phyloP scores from a whole-genome alignment of 805 yeast genomes.

The Metschnikowia proteae region DNA sequence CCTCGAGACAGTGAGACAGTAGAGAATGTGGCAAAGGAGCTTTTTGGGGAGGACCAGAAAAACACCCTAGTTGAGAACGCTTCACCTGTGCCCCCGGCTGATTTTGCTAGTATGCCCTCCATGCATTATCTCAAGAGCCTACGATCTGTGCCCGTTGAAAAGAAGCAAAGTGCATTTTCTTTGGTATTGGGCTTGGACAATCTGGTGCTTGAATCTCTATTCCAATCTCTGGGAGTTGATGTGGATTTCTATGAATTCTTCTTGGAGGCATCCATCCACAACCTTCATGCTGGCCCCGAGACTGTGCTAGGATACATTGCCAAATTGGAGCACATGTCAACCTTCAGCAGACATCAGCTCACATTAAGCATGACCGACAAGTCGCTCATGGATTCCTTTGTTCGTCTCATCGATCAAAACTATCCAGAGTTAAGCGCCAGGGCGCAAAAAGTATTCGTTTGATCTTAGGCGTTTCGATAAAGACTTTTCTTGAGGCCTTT shows the following conservation, averaged over 20 bases:
- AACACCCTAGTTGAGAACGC: neutral
- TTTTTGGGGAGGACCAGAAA: slow-evolving; percentile 8
- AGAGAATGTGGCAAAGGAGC: slow-evolving; percentile 8
- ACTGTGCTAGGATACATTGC: neutral
- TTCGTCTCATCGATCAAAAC: slow-evolving; percentile 2
- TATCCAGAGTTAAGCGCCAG: neutral
- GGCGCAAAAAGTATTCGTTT: neutral
- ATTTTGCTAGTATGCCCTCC: slow-evolving; percentile 21
- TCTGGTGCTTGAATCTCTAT: slow-evolving; percentile 26
- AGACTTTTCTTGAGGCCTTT: slow-evolving; percentile 35
- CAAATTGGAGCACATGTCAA: slow-evolving; percentile 10
- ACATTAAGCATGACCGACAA: slow-evolving; percentile 32
- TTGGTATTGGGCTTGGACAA: slow-evolving; percentile 33
- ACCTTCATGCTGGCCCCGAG: neutral
- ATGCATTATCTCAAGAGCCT: slow-evolving; percentile 27
- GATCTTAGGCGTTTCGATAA: slow-evolving; percentile 6
- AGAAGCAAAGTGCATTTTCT: slow-evolving; percentile 29
- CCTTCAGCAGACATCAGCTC: slow-evolving; percentile 27
- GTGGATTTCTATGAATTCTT: slow-evolving; percentile 45
- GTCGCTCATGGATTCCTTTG: slow-evolving; percentile 12
- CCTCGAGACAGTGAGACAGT: neutral
- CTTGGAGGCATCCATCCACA: slow-evolving; percentile 37
- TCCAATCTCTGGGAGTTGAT: slow-evolving; percentile 46
- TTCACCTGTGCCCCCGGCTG: neutral
- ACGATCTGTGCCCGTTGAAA: slow-evolving; percentile 22